phyloP scores from a whole-genome alignment of 2,329 filamentous ascomycete species.

The Torrubiellomyces zombiae region DNA sequence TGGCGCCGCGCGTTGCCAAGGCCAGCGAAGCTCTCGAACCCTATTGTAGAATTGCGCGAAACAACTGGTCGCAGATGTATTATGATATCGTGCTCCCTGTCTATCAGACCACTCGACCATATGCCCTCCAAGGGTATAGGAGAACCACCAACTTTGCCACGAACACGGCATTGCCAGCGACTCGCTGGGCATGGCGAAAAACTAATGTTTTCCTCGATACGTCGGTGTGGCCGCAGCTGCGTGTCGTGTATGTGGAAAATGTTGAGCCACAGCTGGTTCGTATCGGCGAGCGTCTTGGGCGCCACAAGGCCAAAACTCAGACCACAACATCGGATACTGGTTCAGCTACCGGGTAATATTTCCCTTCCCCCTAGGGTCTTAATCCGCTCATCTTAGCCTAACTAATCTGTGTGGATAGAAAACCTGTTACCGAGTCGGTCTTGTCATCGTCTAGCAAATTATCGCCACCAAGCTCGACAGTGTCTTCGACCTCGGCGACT shows the following conservation, averaged over 20 bases:
- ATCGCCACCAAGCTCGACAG: slow-evolving; percentile 12
- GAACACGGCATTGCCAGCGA: slow-evolving; percentile 55
- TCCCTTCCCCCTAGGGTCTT: neutral
- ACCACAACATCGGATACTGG: too few species aligned
- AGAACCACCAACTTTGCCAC: slow-evolving; percentile 49
- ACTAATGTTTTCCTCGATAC: slow-evolving; percentile 55
- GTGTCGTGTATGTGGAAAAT: slow-evolving; percentile 71
- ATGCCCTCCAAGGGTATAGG: slow-evolving; percentile 51
- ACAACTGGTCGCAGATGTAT: slow-evolving; percentile 50
- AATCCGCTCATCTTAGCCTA: slow-evolving; percentile 3
- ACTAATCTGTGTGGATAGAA: slow-evolving; percentile 4
- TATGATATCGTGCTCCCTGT: slow-evolving; percentile 58
- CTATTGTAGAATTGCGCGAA: slow-evolving; percentile 52
- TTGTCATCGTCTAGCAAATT: slow-evolving; percentile 19
- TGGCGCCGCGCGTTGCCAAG: slow-evolving; percentile 60
- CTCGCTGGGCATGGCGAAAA: slow-evolving; percentile 53
- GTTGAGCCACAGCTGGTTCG: slow-evolving; percentile 89
- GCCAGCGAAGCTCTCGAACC: slow-evolving; percentile 43
- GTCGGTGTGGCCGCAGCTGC: slow-evolving; percentile 66
- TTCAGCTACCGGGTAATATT: neutral
- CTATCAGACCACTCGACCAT: slow-evolving; percentile 59
- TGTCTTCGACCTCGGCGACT: slow-evolving; percentile 15
- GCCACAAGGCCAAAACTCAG: slow-evolving; percentile 37
- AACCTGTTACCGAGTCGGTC: slow-evolving; percentile 12
- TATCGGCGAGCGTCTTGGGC: slow-evolving; percentile 76